Percentiles rank a stretch among this genome's conserved stretches.
Evolutionary conservation across 352 stramenopile species (phyloP).

Genomic region (Phytopythium sindhum): DNA sequence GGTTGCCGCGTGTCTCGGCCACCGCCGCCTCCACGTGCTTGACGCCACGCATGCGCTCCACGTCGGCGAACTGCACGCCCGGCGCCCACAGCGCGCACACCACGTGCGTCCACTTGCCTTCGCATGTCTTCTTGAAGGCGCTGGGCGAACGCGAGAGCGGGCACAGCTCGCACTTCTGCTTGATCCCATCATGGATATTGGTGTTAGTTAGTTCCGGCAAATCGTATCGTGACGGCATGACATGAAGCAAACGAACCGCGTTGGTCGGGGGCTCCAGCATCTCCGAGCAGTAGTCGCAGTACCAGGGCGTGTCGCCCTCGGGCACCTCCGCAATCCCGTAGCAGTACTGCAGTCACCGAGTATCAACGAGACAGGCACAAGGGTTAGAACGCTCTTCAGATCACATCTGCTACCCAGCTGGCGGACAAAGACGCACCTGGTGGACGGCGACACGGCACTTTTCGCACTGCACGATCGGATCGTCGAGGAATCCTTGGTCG

Average conservation of each 20-base stretch:
- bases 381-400: neutral
- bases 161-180: slow-evolving; percentile 74
- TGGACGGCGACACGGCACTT: slow-evolving; percentile 82
- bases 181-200: neutral
- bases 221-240: slow-evolving; percentile 1
- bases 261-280: slow-evolving; percentile 34
- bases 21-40: slow-evolving; percentile 71
- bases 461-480: slow-evolving; percentile 87
- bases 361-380: slow-evolving; percentile 7
- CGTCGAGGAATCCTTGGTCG: slow-evolving; percentile 82
- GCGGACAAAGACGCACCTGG: slow-evolving; percentile 46
- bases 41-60: slow-evolving; percentile 79
- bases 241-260: slow-evolving; percentile 29
- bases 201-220: slow-evolving; percentile 2
- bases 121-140: slow-evolving; percentile 82
- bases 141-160: slow-evolving; percentile 57
- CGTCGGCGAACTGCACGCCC: slow-evolving; percentile 82
- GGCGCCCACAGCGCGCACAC: slow-evolving; percentile 86
- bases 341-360: slow-evolving; percentile 67
- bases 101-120: slow-evolving; percentile 82
- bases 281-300: slow-evolving; percentile 77
- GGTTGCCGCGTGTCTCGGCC: slow-evolving; percentile 53
- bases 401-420: neutral
- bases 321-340: slow-evolving; percentile 82
- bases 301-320: slow-evolving; percentile 81